Evolutionary conservation across 129 eudicot genomes (phyloP), one percentile per base, ranked within the genome.

Genomic region (Flaveria trinervia): DNA sequence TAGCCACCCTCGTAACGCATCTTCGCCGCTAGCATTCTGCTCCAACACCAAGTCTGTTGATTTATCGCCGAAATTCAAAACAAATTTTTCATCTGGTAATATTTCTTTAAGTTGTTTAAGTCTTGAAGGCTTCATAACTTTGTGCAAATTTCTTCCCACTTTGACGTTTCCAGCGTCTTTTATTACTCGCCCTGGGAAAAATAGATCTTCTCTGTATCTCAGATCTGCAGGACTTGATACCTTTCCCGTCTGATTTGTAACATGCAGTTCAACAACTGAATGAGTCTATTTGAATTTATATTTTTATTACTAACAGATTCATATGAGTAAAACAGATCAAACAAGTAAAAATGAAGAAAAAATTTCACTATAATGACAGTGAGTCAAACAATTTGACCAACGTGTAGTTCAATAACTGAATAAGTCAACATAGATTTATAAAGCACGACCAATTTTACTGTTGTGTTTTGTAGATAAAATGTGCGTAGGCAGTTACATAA

Each of bases 1-100:
- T 22, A 75, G 28, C 98, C 98, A 93, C 33, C 98, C 98, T 85
- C 97, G 87, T 83, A 93, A 83, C 1, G 98, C 98, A 56, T 94
- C 98, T 87, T 94, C 84, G 10, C 81, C 84, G 23, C 84, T 81
- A 13, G 84, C 81, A 10, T 36, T 70, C 23, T 81, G 81, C 60
- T 81, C 84, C 77, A 81, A 75, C 65, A 81, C 86, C 96, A 94
- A 81, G 65, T 94, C 92, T 7, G 92, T 94, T 83, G 90, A 87
- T 67, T 73, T 78, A 28, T 23, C 62, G 74, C 93, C 96, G 22
- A 70, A 83, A 74, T 76, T 86, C 22, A 94, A 52, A 48, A 91
- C 44, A 78, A 94, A 94, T 41, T 85, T 94, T 81, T 91, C 98
- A 5, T 81, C 92, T 0, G 91, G 92, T 41, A 94, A 91, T 26